Evolutionary conservation across 2,329 filamentous ascomycete genomes (phyloP).

Genomic region (Penicillium sp.): DNA sequence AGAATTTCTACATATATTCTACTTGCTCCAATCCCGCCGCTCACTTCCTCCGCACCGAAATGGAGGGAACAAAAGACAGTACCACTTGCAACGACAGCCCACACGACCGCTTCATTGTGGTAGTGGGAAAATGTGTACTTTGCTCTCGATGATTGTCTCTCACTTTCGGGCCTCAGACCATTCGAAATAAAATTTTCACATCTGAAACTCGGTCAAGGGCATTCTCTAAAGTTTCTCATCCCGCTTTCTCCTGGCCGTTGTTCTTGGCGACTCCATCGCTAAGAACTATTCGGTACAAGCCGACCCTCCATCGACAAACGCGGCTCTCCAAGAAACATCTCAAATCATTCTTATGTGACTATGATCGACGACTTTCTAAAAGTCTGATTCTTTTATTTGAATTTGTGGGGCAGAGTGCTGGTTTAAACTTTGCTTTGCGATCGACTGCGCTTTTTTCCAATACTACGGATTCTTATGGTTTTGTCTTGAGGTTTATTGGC

Average conservation of each 20-base stretch:
- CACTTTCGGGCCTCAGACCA: not conserved
- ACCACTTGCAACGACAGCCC: slow-evolving; percentile 60
- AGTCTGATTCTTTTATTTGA: not conserved
- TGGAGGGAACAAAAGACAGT: slow-evolving; percentile 62
- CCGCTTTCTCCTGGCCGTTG: not conserved
- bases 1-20: slow-evolving; percentile 75
- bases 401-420: not conserved
- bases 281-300: slow-evolving; percentile 17
- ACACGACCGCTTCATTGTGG: slow-evolving; percentile 71
- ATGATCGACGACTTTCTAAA: slow-evolving; percentile 16
- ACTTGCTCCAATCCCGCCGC: slow-evolving; percentile 65
- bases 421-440: slow-evolving; percentile 2
- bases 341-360: slow-evolving; percentile 12
- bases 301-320: slow-evolving; percentile 6
- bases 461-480: not conserved
- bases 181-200: not conserved
- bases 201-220: slow-evolving; percentile 1
- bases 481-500: not conserved
- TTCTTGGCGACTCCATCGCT: slow-evolving; percentile 4
- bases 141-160: slow-evolving; percentile 35
- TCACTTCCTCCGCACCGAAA: slow-evolving; percentile 68
- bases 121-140: slow-evolving; percentile 61
- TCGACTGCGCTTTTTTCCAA: not conserved
- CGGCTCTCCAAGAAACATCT: slow-evolving; percentile 4
- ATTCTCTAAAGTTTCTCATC: not conserved